Evolutionary conservation across 1,284 basidiomycete species (phyloP).

Genomic region (Takashimella tepidaria): DNA sequence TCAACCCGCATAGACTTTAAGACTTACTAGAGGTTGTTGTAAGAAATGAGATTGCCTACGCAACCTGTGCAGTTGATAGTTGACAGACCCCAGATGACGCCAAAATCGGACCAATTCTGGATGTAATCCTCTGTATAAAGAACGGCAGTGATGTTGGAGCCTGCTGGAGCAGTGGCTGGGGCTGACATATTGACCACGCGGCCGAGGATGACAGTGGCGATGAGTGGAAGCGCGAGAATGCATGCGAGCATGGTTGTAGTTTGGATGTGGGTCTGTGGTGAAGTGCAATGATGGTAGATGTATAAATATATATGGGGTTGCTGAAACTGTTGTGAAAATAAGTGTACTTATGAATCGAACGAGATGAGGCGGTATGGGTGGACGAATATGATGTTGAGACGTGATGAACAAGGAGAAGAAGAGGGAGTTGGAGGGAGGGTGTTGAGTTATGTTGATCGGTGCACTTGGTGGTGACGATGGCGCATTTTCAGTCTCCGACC

Average conservation of each 20-base stretch:
- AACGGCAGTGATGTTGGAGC: constrained; percentile 16
- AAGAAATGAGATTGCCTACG: constrained; percentile 16
- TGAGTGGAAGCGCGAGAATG: constrained; percentile 1
- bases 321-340: no score
- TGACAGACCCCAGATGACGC: constrained; percentile 18
- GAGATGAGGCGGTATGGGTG: no score
- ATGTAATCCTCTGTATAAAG: constrained; percentile 15
- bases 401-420: no score
- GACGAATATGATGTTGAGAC: no score
- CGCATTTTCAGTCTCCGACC: no score
- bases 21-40: constrained; percentile 24
- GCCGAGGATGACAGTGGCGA: constrained; percentile 2
- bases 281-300: background rate
- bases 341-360: no score
- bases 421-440: no score
- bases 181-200: constrained; percentile 13
- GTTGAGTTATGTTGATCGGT: no score
- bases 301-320: no score
- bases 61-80: constrained; percentile 11
- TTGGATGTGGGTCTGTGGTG: background rate
- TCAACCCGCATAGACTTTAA: no score
- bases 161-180: constrained; percentile 12
- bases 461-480: no score
- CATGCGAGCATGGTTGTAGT: constrained; percentile 3
- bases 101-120: constrained; percentile 26